Percentiles rank a stretch among this genome's conserved stretches.
Conservation (phyloP, 345 rosid species). For the Populus deltoides region DNA sequence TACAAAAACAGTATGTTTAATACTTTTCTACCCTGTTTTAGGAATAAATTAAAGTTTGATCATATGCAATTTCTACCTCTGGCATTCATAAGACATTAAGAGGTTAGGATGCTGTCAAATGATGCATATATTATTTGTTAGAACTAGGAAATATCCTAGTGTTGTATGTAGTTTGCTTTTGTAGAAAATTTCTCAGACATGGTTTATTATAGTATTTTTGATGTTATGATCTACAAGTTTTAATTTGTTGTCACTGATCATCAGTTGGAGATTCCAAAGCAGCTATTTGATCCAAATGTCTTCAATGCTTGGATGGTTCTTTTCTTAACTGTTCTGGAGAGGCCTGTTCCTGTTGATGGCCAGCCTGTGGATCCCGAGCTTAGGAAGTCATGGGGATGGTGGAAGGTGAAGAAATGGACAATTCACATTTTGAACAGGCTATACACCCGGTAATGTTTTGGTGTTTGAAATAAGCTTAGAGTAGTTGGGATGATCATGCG, state of each 20-base stretch:
- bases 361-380: slow-evolving; percentile 86
- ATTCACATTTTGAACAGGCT: slow-evolving; percentile 93
- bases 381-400: slow-evolving; percentile 99
- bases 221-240: not conserved
- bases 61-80: too few relatives aligned
- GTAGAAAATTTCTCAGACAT: not conserved
- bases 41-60: not conserved
- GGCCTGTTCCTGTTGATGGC: slow-evolving; percentile 91
- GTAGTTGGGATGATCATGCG: not conserved
- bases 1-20: not conserved
- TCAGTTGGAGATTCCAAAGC: slow-evolving; percentile 96
- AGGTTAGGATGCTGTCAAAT: not conserved
- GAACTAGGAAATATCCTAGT: not conserved
- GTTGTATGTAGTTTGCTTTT: not conserved
- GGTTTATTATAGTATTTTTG: not conserved
- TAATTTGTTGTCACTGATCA: not conserved
- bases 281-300: slow-evolving; percentile 66
- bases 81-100: not conserved
- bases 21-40: not conserved
- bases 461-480: not conserved
- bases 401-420: slow-evolving; percentile 99
- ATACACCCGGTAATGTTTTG: slow-evolving; percentile 62
- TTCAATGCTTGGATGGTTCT: slow-evolving; percentile 96
- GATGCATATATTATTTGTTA: not conserved
- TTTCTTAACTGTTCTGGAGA: slow-evolving; percentile 83